A percentile compares a stretch with the other conserved stretches of the same genome.
Conservation (phyloP, 805 yeast genomes). For the Tetrapisispora iriomotensis region DNA sequence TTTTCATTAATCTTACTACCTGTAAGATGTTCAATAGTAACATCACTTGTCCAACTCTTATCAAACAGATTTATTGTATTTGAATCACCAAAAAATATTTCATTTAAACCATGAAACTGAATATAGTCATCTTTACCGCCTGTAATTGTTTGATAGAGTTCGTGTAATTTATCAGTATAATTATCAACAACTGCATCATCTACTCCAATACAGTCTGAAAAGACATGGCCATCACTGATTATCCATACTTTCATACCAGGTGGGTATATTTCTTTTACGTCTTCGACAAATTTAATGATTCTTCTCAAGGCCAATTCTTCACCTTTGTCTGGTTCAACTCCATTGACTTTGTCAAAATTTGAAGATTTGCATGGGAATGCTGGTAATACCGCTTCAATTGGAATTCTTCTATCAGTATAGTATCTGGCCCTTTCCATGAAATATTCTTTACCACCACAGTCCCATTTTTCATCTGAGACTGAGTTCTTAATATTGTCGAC, state of each 20-base stretch:
- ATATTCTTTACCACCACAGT: conserved; percentile 33
- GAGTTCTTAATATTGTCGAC: conserved; percentile 40
- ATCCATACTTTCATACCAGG: conserved; percentile 49
- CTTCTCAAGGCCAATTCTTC: conserved; percentile 36
- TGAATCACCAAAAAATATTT: conserved; percentile 29
- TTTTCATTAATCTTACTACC: conserved; percentile 31
- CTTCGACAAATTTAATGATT: conserved; percentile 27
- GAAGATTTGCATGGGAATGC: conserved; percentile 60
- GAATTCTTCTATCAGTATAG: conserved; percentile 39
- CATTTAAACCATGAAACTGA: conserved; percentile 36
- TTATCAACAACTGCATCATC: conserved; percentile 44
- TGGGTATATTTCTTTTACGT: conserved; percentile 34
- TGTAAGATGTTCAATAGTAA: conserved; percentile 30
- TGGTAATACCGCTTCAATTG: conserved; percentile 48
- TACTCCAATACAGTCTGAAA: conserved; percentile 55
- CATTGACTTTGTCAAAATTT: conserved; percentile 43
- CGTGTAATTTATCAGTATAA: conserved; percentile 37
- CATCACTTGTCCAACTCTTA: conserved; percentile 22
- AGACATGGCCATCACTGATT: conserved; percentile 58
- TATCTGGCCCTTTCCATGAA: conserved; percentile 37
- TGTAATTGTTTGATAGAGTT: conserved; percentile 32
- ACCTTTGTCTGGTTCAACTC: conserved; percentile 45
- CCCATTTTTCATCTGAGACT: conserved; percentile 41
- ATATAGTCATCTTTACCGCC: conserved; percentile 27
- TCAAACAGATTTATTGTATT: conserved; percentile 21